Base-by-base conservation (phyloP, 169 alveolate genomes). In the Eimeria acervulina region DNA sequence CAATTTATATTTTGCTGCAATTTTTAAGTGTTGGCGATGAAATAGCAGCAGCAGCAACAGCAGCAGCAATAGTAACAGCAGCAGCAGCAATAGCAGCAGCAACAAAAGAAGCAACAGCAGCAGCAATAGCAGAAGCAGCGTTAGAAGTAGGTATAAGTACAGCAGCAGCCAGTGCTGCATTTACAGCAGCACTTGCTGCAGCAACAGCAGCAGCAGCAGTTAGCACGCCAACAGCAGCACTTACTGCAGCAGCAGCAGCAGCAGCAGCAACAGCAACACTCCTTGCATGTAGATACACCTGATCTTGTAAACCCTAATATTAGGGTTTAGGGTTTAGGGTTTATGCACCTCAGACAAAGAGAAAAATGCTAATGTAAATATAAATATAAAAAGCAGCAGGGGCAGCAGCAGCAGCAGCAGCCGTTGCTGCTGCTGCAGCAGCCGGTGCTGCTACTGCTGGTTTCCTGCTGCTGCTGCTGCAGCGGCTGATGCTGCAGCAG, bases 151-250 rank as follows among this genome's bases (percentile, higher is more conserved):
- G 17, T 55, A 19, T 2, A 6, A 8, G 23, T 68, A 6, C 40
- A 74, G 87, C 87, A 74, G 55, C 87, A 74, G 59, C 59, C n/a
- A n/a, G n/a, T 6, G 83, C 87, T 13, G 59, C 61, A 74, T 8
- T 59, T 36, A 7, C 87, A 33, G 87, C n/a, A 74, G 19, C 87
- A 10, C 36, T 42, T 36, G 33, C 44, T 36, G 87, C 87, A 74
- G 87, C 87, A 74, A 21, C 55, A 74, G 52, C 87, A 74, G 87
- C 87, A 74, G 55, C 55, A 74, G 87, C 87, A 74, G 87, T 3
- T 31, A 74, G 52, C 87, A 74, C 52, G 36, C 10, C 51, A n/a
- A 42, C 47, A 33, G 83, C 83, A 72, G 7, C 38, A 47, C 55
- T 4, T 23, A 4, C 26, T 23, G 15, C 28, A 63, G n/a, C n/a